Evolutionary conservation across 2,329 filamentous ascomycete genomes (phyloP).

Genomic region (Stagonosporopsis chrysanthemi): DNA sequence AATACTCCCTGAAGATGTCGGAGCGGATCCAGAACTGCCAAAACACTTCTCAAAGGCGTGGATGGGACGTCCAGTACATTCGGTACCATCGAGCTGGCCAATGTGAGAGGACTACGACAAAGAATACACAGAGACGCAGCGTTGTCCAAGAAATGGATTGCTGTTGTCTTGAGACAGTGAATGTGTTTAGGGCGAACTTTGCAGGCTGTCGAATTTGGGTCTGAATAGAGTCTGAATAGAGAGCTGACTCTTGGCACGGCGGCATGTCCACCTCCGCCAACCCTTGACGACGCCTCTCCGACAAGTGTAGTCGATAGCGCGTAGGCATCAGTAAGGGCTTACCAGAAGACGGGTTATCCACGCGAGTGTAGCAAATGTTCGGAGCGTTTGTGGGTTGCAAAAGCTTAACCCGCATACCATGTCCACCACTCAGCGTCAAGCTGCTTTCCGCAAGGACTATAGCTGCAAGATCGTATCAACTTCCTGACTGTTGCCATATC

Average conservation of each 20-base stretch:
- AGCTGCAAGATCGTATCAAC: too few species aligned
- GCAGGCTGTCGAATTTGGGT: slow-evolving; percentile 31
- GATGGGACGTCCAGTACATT: slow-evolving; percentile 11
- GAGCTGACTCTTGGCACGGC: slow-evolving; percentile 28
- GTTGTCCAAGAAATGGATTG: slow-evolving; percentile 23
- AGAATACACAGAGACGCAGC: slow-evolving; percentile 12
- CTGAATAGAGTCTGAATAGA: slow-evolving; percentile 42
- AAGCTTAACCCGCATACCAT: neutral
- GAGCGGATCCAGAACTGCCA: slow-evolving; percentile 12
- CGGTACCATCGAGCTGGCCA: slow-evolving; percentile 10
- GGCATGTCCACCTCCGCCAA: neutral
- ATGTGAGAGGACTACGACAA: slow-evolving; percentile 18
- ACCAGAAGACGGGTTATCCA: too few species aligned
- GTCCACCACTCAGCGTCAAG: neutral
- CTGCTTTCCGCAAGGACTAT: neutral
- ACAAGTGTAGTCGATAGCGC: neutral
- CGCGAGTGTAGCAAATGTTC: neutral
- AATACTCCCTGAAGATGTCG: neutral
- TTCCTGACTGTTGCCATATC: neutral
- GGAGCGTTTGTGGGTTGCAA: neutral
- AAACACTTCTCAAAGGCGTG: slow-evolving; percentile 1
- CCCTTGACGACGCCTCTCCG: neutral
- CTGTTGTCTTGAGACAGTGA: slow-evolving; percentile 20
- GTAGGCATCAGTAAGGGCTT: neutral
- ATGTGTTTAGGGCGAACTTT: slow-evolving; percentile 21